phyloP scores from a whole-genome alignment of 1,284 basidiomycete genomes.

The Acaromyces ingoldii region DNA sequence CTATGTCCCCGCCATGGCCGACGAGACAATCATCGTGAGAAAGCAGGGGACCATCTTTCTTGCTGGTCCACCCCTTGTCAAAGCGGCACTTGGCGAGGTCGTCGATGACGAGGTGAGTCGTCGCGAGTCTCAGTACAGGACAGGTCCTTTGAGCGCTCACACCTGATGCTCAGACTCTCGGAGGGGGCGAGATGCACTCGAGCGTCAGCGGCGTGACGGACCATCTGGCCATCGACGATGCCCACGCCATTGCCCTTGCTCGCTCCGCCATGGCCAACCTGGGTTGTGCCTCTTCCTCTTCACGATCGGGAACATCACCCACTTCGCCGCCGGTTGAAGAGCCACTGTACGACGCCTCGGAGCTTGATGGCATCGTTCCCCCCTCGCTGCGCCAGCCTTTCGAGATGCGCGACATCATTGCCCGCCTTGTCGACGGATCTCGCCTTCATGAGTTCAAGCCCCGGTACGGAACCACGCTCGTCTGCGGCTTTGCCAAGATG shows the following conservation, averaged over 20 bases:
- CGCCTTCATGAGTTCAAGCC: conserved; percentile 92
- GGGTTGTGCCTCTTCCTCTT: conserved; percentile 44
- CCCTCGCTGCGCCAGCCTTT: conserved; percentile 80
- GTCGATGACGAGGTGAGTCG: conserved; percentile 72
- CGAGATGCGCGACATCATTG: conserved; percentile 89
- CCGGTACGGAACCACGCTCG: conserved; percentile 81
- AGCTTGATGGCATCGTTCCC: conserved; percentile 85
- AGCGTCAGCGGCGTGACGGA: conserved; percentile 89
- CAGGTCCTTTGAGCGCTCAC: no score
- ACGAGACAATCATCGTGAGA: conserved; percentile 81
- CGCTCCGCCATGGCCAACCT: conserved; percentile 75
- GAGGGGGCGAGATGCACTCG: conserved; percentile 86
- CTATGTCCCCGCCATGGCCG: conserved; percentile 93
- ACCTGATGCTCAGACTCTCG: conserved; percentile 62
- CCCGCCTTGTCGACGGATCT: conserved; percentile 83
- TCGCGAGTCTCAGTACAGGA: no score
- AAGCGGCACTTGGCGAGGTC: conserved; percentile 87
- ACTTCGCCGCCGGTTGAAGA: conserved; percentile 58
- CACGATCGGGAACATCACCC: conserved; percentile 2
- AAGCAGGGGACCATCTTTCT: conserved; percentile 92
- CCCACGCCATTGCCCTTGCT: conserved; percentile 79
- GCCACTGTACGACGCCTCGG: conserved; percentile 72
- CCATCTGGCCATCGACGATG: conserved; percentile 80
- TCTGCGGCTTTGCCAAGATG: conserved; percentile 64
- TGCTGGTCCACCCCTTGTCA: conserved; percentile 91